Evolutionary conservation across 164 flowering plant genomes (phyloP), one percentile per base, ranked within the genome.

Genomic region (Pachysandra terminalis): DNA sequence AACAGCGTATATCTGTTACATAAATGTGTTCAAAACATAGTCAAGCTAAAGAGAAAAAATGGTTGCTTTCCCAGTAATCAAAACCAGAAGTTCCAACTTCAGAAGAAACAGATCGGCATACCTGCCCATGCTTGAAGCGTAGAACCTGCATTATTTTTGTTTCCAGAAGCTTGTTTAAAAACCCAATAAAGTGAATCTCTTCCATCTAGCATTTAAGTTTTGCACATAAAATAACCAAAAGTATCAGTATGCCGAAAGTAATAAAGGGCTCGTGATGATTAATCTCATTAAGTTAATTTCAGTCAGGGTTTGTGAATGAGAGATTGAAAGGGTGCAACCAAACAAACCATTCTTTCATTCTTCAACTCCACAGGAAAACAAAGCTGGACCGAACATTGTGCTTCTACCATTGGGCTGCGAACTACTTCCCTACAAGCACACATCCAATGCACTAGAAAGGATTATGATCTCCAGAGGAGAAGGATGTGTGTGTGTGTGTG

Each of bases 81-180:
- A n/a, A n/a, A n/a, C n/a, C n/a, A n/a, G 60, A 37, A 12, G 8
- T 8, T 22, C 64, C 27, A 23, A 9, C 68, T 24, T 17, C 32
- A 14, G 63, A 26, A 27, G 24, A 14, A 25, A n/a, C n/a, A n/a
- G n/a, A n/a, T n/a, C n/a, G n/a, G 48, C 73, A 57, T 55, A 94
- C 98, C 93, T 94, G 97, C 55, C 98, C 97, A 82, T 87, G 90
- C 84, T 88, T 88, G 81, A 94, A 94, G 22, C 98, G 94, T 19
- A 94, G 90, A 80, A 88, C 86, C 70, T 94, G 98, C 84, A 89
- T 74, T 48, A 94, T 84, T 78, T 86, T 94, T 72, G 95, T 87
- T 74, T 94, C 98, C 56, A 94, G 80, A 78, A 90, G 91, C 79
- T 91, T 94, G 87, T 93, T 84, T 70, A 94, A 62, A 71, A 91